Evolutionary conservation across 495 filamentous ascomycete genomes (phyloP), one percentile per base, ranked within the genome.

Genomic region (Apiosordaria backusii): DNA sequence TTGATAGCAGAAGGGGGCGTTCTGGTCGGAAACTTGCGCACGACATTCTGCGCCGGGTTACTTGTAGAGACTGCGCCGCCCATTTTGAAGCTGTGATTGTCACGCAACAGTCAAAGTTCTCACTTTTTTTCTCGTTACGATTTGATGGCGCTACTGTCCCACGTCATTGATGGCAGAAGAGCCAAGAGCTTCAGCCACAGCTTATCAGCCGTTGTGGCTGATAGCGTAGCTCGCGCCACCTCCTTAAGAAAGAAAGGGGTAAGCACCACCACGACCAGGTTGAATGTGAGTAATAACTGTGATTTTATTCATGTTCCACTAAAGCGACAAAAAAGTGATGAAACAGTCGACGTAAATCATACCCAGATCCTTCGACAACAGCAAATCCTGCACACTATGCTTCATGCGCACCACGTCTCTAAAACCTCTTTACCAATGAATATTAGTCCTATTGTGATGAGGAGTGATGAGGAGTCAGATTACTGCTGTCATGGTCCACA

Each of bases 21-120:
- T 62, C 78, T 72, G 9, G 77, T 67, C 10, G 80, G 80, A 58
- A 81, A 82, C 29, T 77, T 81, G 35, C 80, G 79, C 62, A 72
- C 68, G 5, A 69, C 73, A 27, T 74, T 67, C 60, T 80, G 75
- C 50, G 75, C 78, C 54, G 68, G 64, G 62, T 75, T 78, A n/a
- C n/a, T n/a, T n/a, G n/a, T n/a, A 1, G 76, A 78, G 18, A 64
- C 72, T 0, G 71, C 71, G 52, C 69, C 63, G 0, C 76, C 76
- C 76, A 78, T 78, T 61, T 3, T 66, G 35, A 45, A 45, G 35
- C 35, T n/a, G 52, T 18, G 50, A 19, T 26, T 10, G 4, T 61
- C 21, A 21, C n/a, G 23, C 0, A 0, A 62, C 24, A 27, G n/a
- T 52, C n/a, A 22, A 54, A 23, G 52, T 55, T 19, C 52, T 7